Conservation (phyloP, 305 asterid genomes). For the Solanum chacoense region DNA sequence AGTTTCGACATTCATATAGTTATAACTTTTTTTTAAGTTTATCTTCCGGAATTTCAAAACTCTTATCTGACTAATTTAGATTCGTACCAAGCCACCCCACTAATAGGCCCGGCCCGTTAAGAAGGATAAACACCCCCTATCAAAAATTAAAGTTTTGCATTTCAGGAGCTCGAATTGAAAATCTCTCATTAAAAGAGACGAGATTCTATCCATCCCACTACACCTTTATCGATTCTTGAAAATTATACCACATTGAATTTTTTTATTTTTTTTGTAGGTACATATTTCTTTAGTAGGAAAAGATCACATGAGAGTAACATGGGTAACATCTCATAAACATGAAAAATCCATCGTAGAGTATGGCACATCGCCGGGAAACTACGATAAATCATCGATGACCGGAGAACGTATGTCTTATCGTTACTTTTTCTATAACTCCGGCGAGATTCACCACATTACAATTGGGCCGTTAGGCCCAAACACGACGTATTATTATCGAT, state of each 20-base stretch:
- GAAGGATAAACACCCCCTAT: neutral
- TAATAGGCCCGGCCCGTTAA: neutral
- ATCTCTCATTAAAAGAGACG: neutral
- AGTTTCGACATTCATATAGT: neutral
- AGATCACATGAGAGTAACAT: conserved; percentile 60
- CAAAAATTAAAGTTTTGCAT: neutral
- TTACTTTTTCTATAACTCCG: conserved; percentile 56
- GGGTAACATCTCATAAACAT: conserved; percentile 41
- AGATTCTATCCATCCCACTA: neutral
- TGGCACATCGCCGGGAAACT: conserved; percentile 37
- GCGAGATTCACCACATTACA: conserved; percentile 52
- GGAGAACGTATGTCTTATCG: conserved; percentile 41
- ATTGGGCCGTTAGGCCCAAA: conserved; percentile 63
- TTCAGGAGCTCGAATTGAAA: neutral
- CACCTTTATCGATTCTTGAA: neutral
- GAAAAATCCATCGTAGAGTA: conserved; percentile 38
- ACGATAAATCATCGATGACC: conserved; percentile 22
- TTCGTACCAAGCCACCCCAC: no score
- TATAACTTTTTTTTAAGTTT: no score
- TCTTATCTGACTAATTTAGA: neutral
- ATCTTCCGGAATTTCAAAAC: no score
- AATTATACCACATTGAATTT: neutral
- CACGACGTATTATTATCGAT: conserved; percentile 55
- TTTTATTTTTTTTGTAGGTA: conserved; percentile 21
- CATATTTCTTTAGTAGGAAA: conserved; percentile 66